phyloP scores from a whole-genome alignment of 305 asterid genomes.

The Monarda citriodora region DNA sequence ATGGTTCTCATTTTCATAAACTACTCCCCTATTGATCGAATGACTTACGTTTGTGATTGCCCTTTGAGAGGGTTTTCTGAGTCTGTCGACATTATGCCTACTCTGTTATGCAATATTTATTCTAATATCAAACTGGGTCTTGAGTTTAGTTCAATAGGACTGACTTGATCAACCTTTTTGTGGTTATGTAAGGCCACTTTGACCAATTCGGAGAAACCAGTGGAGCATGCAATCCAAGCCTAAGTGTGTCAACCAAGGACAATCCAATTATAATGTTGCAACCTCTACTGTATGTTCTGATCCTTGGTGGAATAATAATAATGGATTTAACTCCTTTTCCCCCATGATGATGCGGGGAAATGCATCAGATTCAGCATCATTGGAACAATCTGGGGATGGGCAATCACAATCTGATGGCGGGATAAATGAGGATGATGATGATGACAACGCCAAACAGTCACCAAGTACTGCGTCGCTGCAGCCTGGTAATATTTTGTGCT shows the following conservation, averaged over 20 bases:
- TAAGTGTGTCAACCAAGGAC: slow-evolving; percentile 39
- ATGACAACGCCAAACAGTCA: slow-evolving; percentile 43
- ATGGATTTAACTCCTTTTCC: slow-evolving; percentile 40
- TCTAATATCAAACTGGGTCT: slow-evolving; percentile 4
- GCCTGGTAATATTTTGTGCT: slow-evolving; percentile 39
- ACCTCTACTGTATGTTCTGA: slow-evolving; percentile 40
- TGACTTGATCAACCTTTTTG: slow-evolving; percentile 14
- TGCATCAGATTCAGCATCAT: slow-evolving; percentile 65
- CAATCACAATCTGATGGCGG: slow-evolving; percentile 47
- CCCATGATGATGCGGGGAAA: slow-evolving; percentile 44
- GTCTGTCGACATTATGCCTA: not conserved
- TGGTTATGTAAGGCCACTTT: slow-evolving; percentile 22
- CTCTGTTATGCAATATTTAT: not conserved
- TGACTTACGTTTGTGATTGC: too few species aligned
- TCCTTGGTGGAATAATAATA: slow-evolving; percentile 47
- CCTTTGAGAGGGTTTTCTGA: not conserved
- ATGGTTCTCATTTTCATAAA: too few species aligned
- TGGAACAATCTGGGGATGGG: slow-evolving; percentile 43
- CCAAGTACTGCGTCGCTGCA: slow-evolving; percentile 35
- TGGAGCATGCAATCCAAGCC: slow-evolving; percentile 69
- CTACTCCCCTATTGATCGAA: not conserved
- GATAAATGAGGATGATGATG: slow-evolving; percentile 58
- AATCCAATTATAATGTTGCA: slow-evolving; percentile 34
- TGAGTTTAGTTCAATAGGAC: slow-evolving; percentile 1
- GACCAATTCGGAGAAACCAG: slow-evolving; percentile 17